A percentile compares a stretch with the other conserved stretches of the same genome.
Evolutionary conservation across 1,139 yeast genomes (phyloP).

Genomic region (Wickerhamomyces sp.): DNA sequence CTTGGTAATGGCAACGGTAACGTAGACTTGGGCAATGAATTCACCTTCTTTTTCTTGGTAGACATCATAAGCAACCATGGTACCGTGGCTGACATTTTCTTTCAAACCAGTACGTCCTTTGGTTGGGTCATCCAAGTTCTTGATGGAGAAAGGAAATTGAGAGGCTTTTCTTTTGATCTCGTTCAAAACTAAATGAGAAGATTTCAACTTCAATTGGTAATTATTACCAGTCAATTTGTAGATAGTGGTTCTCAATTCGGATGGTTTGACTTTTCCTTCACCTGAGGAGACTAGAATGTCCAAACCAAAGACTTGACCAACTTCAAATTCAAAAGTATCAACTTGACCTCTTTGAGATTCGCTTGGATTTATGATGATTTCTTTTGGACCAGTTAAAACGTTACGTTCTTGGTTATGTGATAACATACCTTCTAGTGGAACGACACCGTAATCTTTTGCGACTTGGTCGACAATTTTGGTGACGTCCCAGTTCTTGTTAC

Average conservation of each 20-base stretch:
- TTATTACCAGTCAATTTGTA: conserved; percentile 69
- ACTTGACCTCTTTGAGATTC: conserved; percentile 63
- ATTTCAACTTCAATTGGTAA: conserved; percentile 67
- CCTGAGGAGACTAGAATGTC: conserved; percentile 66
- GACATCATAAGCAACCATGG: conserved; percentile 66
- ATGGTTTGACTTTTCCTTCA: conserved; percentile 63
- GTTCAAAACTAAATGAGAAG: conserved; percentile 63
- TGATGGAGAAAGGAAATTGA: conserved; percentile 66
- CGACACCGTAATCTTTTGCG: conserved; percentile 55
- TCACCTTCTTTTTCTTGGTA: conserved; percentile 68
- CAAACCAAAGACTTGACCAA: conserved; percentile 74
- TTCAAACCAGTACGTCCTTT: conserved; percentile 73
- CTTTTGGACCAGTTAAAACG: conserved; percentile 71
- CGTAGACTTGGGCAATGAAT: conserved; percentile 66
- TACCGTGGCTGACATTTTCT: conserved; percentile 69
- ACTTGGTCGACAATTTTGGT: conserved; percentile 65
- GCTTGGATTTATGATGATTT: conserved; percentile 70
- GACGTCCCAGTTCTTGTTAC: conserved; percentile 73
- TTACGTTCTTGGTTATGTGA: conserved; percentile 69
- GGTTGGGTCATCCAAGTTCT: conserved; percentile 64
- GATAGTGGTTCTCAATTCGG: conserved; percentile 62
- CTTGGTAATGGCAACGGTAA: conserved; percentile 74
- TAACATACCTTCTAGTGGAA: conserved; percentile 74
- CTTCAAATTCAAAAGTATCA: conserved; percentile 64
- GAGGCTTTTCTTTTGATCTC: conserved; percentile 67